Base-by-base conservation (phyloP, 176 grass and related monocot genomes). In the Avena sativa region DNA sequence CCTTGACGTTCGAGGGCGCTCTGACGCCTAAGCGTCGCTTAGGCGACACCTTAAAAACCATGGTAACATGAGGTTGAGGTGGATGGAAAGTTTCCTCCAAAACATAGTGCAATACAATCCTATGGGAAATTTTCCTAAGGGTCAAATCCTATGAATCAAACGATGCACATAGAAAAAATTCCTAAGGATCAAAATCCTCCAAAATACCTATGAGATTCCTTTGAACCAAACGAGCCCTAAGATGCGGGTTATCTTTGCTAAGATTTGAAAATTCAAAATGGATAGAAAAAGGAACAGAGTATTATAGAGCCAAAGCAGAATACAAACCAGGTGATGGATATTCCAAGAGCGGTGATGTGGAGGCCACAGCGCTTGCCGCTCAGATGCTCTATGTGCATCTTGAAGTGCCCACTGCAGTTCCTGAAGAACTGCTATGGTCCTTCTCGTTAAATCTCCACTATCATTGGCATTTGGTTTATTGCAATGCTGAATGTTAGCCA, bases 381-480 rank as follows among this genome's bases (percentile, higher is more conserved):
- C 74, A 77, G 26, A 55, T 17, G 71, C 71, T 74, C 71, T 74
- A 55, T 77, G 50, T 23, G 49, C 74, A 56, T 77, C 15, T 56
- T 77, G 50, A 55, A 55, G 49, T 56, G 74, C 50, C 16, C 15
- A 20, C 28, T 77, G 16, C 74, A 77, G 28, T 34, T 77, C 50
- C 50, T 77, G 51, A 77, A 56, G 15, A 77, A 77, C 25, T 36
- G 9, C 26, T 56, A 55, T 32, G 26, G 74, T 34, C 49, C 50
- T 77, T 15, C 16, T 56, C 72, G 9, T 43, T 21, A 72, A 20
- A 47, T 47, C 73, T 53, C 48, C 49, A 77, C 50, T 8, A 56
- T 77, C 50, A 20, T 50, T 20, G 50, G 74, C 50, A 56, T 77
- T 77, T 56, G 16, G 50, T 56, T 56, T 56, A 77, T 77, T 32